Evolutionary conservation across 2,329 filamentous ascomycete genomes (phyloP).

Genomic region (Rutstroemia sydowiana): DNA sequence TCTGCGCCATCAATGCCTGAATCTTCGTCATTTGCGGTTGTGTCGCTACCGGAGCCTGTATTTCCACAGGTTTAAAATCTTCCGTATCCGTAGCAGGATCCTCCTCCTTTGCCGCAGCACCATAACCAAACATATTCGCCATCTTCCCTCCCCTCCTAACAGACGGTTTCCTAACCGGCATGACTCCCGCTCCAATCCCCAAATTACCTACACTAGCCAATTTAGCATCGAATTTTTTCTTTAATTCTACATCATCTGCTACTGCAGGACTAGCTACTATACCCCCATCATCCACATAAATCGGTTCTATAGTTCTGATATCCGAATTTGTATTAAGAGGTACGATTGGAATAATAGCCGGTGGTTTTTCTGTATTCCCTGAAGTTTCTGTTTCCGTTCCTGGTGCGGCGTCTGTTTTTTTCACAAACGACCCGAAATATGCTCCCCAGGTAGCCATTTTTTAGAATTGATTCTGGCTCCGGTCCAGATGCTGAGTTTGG

Average conservation of each 20-base stretch:
- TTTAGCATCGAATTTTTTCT: constrained; percentile 1
- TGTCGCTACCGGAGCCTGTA: not conserved
- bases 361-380: not conserved
- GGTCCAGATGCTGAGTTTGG: not conserved
- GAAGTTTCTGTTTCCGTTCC: not conserved
- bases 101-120: constrained; percentile 4
- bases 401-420: too few relatives aligned
- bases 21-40: constrained; percentile 1
- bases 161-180: not conserved
- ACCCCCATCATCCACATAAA: not conserved
- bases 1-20: not conserved
- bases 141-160: constrained; percentile 16
- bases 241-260: too few relatives aligned
- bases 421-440: constrained; percentile 18
- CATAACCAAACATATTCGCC: constrained; percentile 20
- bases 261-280: not conserved
- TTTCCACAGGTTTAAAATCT: not conserved
- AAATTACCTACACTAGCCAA: constrained; percentile 4
- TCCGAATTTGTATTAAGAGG: not conserved
- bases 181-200: not conserved
- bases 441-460: constrained; percentile 19
- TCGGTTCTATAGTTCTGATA: not conserved
- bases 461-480: not conserved
- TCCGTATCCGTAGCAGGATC: not conserved
- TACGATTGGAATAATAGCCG: not conserved